Base-by-base conservation (phyloP, 2,329 filamentous ascomycete genomes). In the Apiospora aurea region DNA sequence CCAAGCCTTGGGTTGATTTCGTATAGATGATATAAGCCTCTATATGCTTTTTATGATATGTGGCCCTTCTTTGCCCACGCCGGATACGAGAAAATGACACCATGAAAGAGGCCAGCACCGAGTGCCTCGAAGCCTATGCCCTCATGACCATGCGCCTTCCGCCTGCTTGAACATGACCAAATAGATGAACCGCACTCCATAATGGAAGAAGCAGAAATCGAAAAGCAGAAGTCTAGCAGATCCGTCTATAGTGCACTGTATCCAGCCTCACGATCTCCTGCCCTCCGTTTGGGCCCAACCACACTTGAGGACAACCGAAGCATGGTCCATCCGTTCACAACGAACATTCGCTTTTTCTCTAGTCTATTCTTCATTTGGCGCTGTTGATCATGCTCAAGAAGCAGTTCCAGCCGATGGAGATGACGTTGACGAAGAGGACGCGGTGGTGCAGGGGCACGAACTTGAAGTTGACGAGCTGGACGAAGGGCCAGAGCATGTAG, bases 401-500 rank as follows among this genome's bases (percentile, higher is more conserved):
- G 74, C 87, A 89, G 82, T 91, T 91, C 89, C 89, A 91, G 74
- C 89, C 89, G 75, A 90, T 87, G 70, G 86, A 93, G 70, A 97
- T 87, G 69, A 97, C 82, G 79, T 98, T 98, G 77, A 97, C 95
- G 74, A 97, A 92, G 77, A 97, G 84, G 57, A 98, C 90, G 72
- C 95, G 89, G 83, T 96, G 91, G 80, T 97, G 90, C 74, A 97
- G 85, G 68, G 95, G 95, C 74, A 97, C 89, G 75, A 96, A 88
- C 78, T 93, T 92, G 85, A 98, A 98, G 86, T 98, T 98, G 79
- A 92, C 87, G 70, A 92, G 86, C 85, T 98, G 95, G 71, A 97
- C 94, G 74, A 87, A 86, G 4, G 95, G 95, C 95, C 95, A 98
- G 71, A 98, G 83, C 85, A 94, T 89, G 87, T 94, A 94, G 85